Base-by-base conservation (phyloP, 2,329 filamentous ascomycete genomes). In the Phialocephala subalpina region DNA sequence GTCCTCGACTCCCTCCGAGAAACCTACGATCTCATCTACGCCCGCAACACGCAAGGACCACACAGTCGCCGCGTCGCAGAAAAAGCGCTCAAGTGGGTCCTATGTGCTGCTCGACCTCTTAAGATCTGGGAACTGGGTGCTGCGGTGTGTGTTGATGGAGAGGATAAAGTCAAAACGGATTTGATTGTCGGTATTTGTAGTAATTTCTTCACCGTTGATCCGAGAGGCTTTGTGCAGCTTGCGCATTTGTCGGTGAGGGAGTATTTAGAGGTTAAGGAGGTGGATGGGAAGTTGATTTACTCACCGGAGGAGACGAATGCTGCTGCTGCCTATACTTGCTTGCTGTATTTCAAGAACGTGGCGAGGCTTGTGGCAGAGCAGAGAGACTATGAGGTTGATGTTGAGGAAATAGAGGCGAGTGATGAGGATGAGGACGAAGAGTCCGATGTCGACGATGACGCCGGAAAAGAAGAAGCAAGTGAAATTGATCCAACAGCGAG, bases 221-320 rank as follows among this genome's bases (percentile, higher is more conserved):
- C 60, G 16, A 63, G 61, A 60, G 64, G 64, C 1, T 40, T 66
- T 36, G 65, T 67, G 36, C 65, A 64, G 40, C 62, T 64, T 58
- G 65, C 65, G 16, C 65, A 67, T 65, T 52, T 67, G n/a, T 65
- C 62, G 14, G 65, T 67, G 20, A 57, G 65, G 35, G 65, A 67
- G 53, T 67, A 67, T 62, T 52, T 67, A n/a, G 65, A 67, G 38
- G 49, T 59, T 22, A 67, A 67, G 35, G 22, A 36, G n/a, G 62
- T 64, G 22, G 65, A 42, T 29, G 62, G 65, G 3, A 27, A 33
- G 22, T 33, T 56, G 11, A 40, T 40, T 11, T 40, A 12, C 36
- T 40, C 36, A 5, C 36, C 36, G 11, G 36, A 40, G 18, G 36
- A 40, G 18, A 16, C 36, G 11, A 9, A 40, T 16, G 36, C 36